These are phyloP conservation scores for Reutealis trisperma DNA, from an alignment of 345 rosid species.

Conservation along the genomic window DNA sequence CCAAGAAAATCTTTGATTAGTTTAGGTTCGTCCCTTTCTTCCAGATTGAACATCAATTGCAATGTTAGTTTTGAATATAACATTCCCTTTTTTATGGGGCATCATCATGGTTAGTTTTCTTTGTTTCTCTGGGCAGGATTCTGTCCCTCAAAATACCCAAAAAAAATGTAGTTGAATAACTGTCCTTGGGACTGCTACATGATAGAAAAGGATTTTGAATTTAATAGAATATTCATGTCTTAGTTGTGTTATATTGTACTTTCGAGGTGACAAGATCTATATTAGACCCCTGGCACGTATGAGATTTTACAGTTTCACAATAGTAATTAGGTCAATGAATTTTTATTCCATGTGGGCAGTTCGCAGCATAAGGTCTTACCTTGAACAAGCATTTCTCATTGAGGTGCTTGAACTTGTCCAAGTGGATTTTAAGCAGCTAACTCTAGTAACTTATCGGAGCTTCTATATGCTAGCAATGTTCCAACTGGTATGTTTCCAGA, in stretches of 20 bases:
- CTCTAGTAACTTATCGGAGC: background rate
- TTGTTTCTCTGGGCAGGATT: background rate
- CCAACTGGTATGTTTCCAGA: background rate
- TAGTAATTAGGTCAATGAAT: background rate
- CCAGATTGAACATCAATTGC: background rate
- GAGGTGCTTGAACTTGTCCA: background rate
- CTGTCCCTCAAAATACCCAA: background rate
- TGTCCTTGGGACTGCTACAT: background rate
- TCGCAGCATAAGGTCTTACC: background rate
- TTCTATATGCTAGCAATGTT: background rate
- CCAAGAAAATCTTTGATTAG: background rate
- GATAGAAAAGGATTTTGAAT: background rate
- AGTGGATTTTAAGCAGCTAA: background rate
- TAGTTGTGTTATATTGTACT: background rate
- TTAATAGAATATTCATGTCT: background rate
- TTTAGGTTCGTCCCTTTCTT: background rate
- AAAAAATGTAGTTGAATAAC: too few species aligned
- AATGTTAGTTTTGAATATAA: too few species aligned
- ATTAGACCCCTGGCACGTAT: background rate
- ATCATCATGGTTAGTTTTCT: background rate
- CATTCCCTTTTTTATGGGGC: too few species aligned
- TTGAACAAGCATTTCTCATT: background rate
- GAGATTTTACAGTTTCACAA: background rate
- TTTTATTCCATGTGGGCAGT: background rate
- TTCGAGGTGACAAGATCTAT: background rate